Base-by-base conservation (phyloP, 2,329 filamentous ascomycete genomes). In the Cladosporium sp. region DNA sequence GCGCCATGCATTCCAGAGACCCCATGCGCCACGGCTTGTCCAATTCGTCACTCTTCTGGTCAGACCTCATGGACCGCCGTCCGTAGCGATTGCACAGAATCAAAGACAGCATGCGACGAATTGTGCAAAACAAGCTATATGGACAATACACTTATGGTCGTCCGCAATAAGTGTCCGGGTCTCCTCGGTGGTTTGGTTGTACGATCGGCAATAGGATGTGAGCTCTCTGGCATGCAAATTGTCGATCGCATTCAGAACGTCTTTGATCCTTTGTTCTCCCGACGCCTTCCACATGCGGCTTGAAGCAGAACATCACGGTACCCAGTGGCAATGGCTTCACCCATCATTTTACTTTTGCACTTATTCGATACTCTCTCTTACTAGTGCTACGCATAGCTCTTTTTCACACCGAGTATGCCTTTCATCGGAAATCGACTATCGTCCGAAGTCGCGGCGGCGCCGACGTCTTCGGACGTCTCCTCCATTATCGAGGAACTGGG, bases 1-100 rank as follows among this genome's bases (percentile, higher is more conserved):
- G 18, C 51, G 61, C 61, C 61, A 57, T 64, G 51, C 61, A 64
- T 64, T 64, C 61, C 61, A 64, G 18, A 18, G 51, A 44, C 14
- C 34, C 12, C n/a, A 59, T 32, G 30, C 26, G 36, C 34, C 41
- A 44, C 41, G 41, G 41, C 18, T 44, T 44, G n/a, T 47, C 3
- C 12, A 21, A 4, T 47, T 44, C 38, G 38, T 4, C 41, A 21
- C n/a, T 47, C 41, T 47, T 47, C 10, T 47, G 10, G 2, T 15
- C n/a, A 21, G 41, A 4, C 28, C 28, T 30, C 28, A 30, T 30
- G 28, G 28, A 47, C 41, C 8, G 41, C 10, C 8, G 41, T 47
- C 41, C n/a, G 10, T 21, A 47, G 10, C 41, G 8, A 47, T n/a
- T 10, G 41, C n/a, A 47, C n/a, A 21, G 3, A 47, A 47, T 6